phyloP scores from a whole-genome alignment of 164 flowering plant species.

The Nelumbo lutea region DNA sequence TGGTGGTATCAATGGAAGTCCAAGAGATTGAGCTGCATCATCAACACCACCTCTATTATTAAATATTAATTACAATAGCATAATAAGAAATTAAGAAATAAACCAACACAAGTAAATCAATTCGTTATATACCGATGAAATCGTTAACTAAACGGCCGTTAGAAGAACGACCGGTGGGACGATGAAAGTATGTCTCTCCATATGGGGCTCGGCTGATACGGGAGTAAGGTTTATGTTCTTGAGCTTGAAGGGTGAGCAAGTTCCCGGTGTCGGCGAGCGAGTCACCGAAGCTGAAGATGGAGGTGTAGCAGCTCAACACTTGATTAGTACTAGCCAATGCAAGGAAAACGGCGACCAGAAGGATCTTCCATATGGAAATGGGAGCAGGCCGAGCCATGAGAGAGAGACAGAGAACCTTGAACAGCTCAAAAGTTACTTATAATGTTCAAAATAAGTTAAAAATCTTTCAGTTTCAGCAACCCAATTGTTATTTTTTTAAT shows the following conservation, averaged over 20 bases:
- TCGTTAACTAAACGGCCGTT: conserved; percentile 33
- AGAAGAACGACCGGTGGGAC: conserved; percentile 31
- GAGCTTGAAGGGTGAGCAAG: not conserved
- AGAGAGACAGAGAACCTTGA: no score
- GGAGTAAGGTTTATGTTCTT: not conserved
- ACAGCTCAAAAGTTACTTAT: no score
- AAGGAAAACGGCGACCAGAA: not conserved
- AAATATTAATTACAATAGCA: not conserved
- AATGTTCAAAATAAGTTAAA: no score
- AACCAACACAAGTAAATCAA: no score
- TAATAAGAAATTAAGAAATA: no score
- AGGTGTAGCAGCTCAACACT: not conserved
- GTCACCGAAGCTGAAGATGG: conserved; percentile 38
- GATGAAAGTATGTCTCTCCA: conserved; percentile 34
- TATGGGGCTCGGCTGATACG: conserved; percentile 18
- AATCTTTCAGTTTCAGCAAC: no score
- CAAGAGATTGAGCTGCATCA: conserved; percentile 34
- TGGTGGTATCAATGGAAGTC: conserved; percentile 39
- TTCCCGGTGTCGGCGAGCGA: conserved; percentile 41
- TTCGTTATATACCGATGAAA: conserved; percentile 22
- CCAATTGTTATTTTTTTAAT: no score
- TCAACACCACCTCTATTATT: not conserved
- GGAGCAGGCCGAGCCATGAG: not conserved
- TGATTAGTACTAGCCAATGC: not conserved
- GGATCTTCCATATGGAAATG: not conserved